Base-by-base conservation (phyloP, 805 yeast species). In the Starmerella ratchasimensis region DNA sequence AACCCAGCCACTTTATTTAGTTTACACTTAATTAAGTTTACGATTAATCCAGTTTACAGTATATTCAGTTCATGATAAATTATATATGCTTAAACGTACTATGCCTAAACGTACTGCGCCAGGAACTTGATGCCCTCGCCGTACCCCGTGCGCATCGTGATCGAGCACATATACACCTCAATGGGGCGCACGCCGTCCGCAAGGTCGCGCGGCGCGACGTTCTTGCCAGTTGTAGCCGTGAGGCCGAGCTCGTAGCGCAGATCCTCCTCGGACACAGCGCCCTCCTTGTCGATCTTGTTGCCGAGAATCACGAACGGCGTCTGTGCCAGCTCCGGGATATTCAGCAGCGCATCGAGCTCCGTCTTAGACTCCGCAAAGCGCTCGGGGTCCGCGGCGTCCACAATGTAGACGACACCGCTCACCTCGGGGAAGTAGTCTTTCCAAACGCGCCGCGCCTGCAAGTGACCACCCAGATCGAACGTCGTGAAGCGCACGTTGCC, bases 361-460 rank as follows among this genome's bases (percentile, higher is more conserved):
- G 84, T 83, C 63, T 81, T 80, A 45, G 94, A 80, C 68, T 90
- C 99, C 50, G 80, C 80, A 53, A 90, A 80, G 63, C 99, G 79
- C 59, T 78, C 94, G 27, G 90, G 77, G 58, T 90, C 98, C 39
- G 97, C 97, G 39, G 94, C 93, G 60, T 90, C 99, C 23, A 90
- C 96, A 42, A 90, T 68, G 61, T 80, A 90, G 23, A 90, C 97
- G 50, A 90, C 90, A 39, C 96, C 98, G 61, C 84, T 81, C 34
- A 90, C 99, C 65, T 90, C 99, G 42, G 99, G 99, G 78, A 90
- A 90, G 62, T 90, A 90, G 61, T 90, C 97, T 59, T 86, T 86
- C 99, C 99, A 90, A 57, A 90, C 75, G 65, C 98, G 83, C 66
- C 99, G 86, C 34, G 99, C 97, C 65, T 88, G 96, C 61, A 74